Conservation (phyloP, 2,329 filamentous ascomycete species). For the Pleoardoris graminearum region DNA sequence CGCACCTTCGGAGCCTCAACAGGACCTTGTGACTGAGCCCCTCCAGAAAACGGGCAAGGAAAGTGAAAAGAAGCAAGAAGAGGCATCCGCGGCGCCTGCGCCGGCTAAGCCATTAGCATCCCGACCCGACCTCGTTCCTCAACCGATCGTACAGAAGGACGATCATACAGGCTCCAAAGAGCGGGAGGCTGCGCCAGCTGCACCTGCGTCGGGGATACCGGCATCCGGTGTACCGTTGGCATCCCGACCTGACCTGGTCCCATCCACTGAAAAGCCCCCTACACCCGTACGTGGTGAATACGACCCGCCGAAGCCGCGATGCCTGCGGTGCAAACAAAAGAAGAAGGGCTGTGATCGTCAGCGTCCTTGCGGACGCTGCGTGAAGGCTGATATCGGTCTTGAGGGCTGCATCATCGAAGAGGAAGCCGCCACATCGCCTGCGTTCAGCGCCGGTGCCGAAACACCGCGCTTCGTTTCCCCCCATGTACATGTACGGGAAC, state of each 20-base stretch:
- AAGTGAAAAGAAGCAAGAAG: not conserved
- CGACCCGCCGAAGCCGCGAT: slow-evolving; percentile 4
- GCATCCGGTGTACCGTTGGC: not conserved
- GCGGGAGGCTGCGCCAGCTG: not conserved
- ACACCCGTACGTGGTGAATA: not conserved
- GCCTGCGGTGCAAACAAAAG: slow-evolving; percentile 28
- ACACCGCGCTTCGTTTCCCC: not conserved
- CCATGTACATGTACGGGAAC: no score
- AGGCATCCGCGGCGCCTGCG: not conserved
- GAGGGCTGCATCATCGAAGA: slow-evolving; percentile 23
- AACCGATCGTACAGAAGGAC: not conserved
- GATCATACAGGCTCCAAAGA: not conserved
- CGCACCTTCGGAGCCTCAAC: not conserved
- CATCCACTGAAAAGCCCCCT: not conserved
- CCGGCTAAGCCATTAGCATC: not conserved
- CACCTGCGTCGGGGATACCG: not conserved
- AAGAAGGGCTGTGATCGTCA: slow-evolving; percentile 33
- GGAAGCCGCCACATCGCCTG: not conserved
- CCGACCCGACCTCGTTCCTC: not conserved
- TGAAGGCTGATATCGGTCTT: slow-evolving; percentile 21
- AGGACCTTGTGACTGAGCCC: not conserved
- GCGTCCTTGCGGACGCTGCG: slow-evolving; percentile 29
- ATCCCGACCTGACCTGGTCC: not conserved
- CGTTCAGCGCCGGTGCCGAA: not conserved
- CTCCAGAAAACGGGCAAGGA: not conserved